These are phyloP conservation scores for Taphrina flavorubra DNA, from an alignment of 1,139 yeast genomes.

Conservation along the genomic window DNA sequence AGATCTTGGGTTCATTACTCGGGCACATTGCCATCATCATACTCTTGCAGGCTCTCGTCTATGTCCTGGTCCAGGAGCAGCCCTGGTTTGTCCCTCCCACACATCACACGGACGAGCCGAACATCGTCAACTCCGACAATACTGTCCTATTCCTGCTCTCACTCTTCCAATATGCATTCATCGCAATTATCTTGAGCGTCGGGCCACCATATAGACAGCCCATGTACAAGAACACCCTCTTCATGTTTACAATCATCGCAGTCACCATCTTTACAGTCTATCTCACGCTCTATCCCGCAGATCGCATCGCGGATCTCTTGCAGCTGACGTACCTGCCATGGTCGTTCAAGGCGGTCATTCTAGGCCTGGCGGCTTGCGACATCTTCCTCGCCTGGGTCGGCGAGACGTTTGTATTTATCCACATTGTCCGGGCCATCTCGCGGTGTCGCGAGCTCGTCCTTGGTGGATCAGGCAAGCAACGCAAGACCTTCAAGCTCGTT, in stretches of 20 bases:
- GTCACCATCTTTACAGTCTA: constrained; percentile 53
- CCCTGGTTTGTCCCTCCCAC: constrained; percentile 75
- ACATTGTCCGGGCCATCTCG: constrained; percentile 51
- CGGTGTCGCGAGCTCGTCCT: constrained; percentile 48
- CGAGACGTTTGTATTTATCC: constrained; percentile 54
- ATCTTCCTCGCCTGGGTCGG: constrained; percentile 59
- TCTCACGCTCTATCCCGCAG: constrained; percentile 45
- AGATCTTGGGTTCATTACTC: constrained; percentile 77
- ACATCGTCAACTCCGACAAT: constrained; percentile 86
- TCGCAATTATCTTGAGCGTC: constrained; percentile 79
- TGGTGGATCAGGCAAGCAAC: constrained; percentile 47
- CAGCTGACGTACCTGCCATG: constrained; percentile 70
- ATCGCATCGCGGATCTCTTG: constrained; percentile 42
- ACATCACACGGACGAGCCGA: constrained; percentile 65
- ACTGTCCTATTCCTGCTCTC: constrained; percentile 80
- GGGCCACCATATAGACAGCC: constrained; percentile 97
- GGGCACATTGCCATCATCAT: constrained; percentile 71
- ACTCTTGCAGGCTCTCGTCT: constrained; percentile 68
- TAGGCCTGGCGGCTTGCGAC: constrained; percentile 60
- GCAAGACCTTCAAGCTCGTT: constrained; percentile 52
- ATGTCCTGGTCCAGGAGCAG: constrained; percentile 62
- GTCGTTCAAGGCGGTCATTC: constrained; percentile 60
- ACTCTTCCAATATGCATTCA: constrained; percentile 84
- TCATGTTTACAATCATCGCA: constrained; percentile 63
- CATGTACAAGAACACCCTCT: constrained; percentile 69